Conservation (phyloP, 2,329 filamentous ascomycete genomes). For the Plenodomus biglobosus region DNA sequence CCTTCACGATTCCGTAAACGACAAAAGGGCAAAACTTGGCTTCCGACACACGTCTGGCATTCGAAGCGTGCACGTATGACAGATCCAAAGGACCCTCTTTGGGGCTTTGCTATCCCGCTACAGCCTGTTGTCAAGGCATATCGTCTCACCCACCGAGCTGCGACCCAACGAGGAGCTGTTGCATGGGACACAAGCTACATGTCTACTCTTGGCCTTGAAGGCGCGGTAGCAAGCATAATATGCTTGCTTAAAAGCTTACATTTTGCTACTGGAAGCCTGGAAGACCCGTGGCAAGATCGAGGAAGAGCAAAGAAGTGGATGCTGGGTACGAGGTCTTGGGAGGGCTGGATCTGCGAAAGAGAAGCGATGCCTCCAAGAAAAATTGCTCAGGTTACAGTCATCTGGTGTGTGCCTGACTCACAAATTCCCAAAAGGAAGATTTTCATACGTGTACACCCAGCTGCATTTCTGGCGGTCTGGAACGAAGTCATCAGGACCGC, state of each 20-base stretch:
- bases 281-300: constrained; percentile 57
- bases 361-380: constrained; percentile 54
- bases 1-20: constrained; percentile 78
- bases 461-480: constrained; percentile 72
- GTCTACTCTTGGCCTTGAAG: constrained; percentile 79
- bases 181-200: constrained; percentile 96
- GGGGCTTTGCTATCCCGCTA: constrained; percentile 84
- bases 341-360: constrained; percentile 60
- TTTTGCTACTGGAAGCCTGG: constrained; percentile 55
- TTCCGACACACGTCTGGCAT: constrained; percentile 93
- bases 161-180: constrained; percentile 72
- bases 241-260: constrained; percentile 64
- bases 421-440: constrained; percentile 52
- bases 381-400: constrained; percentile 71
- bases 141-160: constrained; percentile 79
- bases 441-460: constrained; percentile 78
- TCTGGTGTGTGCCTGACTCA: constrained; percentile 63
- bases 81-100: constrained; percentile 73
- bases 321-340: constrained; percentile 59
- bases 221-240: constrained; percentile 63
- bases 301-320: constrained; percentile 71
- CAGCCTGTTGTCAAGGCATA: constrained; percentile 90
- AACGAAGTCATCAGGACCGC: constrained; percentile 60
- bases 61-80: constrained; percentile 92
- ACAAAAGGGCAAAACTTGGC: constrained; percentile 86